Conservation (phyloP, 306 rosid genomes). For the Cicer yamashitae region DNA sequence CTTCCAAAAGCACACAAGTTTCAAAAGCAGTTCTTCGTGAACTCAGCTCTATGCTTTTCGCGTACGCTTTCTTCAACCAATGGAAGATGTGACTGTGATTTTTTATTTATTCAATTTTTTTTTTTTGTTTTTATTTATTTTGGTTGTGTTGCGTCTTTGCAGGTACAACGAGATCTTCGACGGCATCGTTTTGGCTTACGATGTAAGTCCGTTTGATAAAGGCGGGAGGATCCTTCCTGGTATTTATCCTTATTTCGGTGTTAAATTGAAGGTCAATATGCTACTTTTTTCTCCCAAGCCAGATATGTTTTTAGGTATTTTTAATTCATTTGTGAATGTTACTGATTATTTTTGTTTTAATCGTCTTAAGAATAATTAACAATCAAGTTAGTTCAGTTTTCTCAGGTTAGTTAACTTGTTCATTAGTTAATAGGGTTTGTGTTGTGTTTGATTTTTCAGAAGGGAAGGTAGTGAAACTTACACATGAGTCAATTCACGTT, state of each 20-base stretch:
- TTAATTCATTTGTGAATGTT: neutral
- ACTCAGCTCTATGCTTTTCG: conserved; percentile 76
- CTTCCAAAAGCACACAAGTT: conserved; percentile 61
- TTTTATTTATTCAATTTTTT: neutral
- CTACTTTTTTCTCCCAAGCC: conserved; percentile 84
- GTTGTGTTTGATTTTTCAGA: conserved; percentile 56
- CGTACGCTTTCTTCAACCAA: conserved; percentile 43
- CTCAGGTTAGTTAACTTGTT: neutral
- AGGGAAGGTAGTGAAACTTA: conserved; percentile 79
- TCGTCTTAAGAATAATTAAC: neutral
- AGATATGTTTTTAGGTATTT: conserved; percentile 81
- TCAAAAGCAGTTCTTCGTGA: conserved; percentile 66
- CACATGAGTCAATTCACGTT: conserved; percentile 70
- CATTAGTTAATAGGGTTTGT: neutral
- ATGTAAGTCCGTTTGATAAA: conserved; percentile 57
- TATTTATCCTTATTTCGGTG: conserved; percentile 67
- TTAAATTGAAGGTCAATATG: conserved; percentile 58
- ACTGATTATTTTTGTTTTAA: neutral
- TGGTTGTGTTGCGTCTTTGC: conserved; percentile 25
- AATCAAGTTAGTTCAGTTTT: conserved; percentile 1
- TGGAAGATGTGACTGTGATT: neutral
- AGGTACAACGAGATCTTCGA: conserved; percentile 73
- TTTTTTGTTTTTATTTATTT: neutral
- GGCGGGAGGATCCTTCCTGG: conserved; percentile 58
- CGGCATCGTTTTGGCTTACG: conserved; percentile 82